These are phyloP conservation scores for Phlyctochytrium arcticum DNA, from an alignment of 192 early-diverging fungal species.

Conservation along the genomic window DNA sequence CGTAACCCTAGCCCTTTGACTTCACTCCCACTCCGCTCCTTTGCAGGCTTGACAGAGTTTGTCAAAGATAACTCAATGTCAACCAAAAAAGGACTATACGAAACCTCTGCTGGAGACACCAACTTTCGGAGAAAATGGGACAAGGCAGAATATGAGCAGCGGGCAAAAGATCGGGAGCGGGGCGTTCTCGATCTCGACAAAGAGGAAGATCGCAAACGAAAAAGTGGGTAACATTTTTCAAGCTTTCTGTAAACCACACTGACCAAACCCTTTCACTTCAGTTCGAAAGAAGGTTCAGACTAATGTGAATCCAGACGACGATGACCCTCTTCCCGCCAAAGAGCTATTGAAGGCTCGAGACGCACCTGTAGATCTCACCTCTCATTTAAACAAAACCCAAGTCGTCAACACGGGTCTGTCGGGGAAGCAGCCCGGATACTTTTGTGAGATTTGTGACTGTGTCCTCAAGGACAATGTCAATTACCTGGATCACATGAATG, in stretches of 20 bases:
- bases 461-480: conserved; percentile 85
- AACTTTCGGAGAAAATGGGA: conserved; percentile 67
- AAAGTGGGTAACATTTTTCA: conserved; percentile 3
- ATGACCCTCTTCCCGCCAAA: conserved; percentile 16
- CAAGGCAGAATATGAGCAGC: conserved; percentile 58
- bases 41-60: no score
- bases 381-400: conserved; percentile 75
- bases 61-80: no score
- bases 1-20: no score
- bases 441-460: conserved; percentile 84
- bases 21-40: no score
- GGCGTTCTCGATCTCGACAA: not conserved
- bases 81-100: conserved; percentile 10
- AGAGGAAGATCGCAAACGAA: conserved; percentile 52
- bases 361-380: conserved; percentile 64
- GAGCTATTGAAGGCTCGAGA: conserved; percentile 52
- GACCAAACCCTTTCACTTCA: no score
- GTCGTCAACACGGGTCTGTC: conserved; percentile 63
- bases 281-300: no score
- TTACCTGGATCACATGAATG: conserved; percentile 91
- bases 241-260: not conserved
- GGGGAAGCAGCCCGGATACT: conserved; percentile 81
- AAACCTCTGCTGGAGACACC: conserved; percentile 37
- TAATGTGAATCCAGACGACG: conserved; percentile 26
- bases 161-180: conserved; percentile 61